Percentiles rank a stretch among this genome's conserved stretches.
These are phyloP conservation scores for Heritiera littoralis DNA, from an alignment of 345 rosid genomes.

Conservation along the genomic window DNA sequence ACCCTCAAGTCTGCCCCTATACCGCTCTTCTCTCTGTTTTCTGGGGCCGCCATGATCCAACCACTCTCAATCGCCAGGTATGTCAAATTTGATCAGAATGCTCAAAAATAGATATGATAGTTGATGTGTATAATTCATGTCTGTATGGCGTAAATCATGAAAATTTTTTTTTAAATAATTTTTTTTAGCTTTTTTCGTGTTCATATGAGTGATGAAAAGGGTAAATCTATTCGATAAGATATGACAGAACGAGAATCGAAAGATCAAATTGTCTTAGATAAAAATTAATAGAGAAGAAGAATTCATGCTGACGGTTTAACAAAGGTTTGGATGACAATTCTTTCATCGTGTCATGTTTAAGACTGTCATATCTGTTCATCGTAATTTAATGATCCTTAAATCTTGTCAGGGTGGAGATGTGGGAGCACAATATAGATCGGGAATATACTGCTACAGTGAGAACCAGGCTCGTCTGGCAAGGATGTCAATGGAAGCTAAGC, in stretches of 20 bases:
- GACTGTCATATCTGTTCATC: not conserved
- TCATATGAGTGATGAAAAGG: too few species aligned
- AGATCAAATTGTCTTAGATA: too few species aligned
- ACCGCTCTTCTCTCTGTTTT: slow-evolving; percentile 60
- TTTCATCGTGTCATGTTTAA: too few species aligned
- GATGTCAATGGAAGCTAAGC: slow-evolving; percentile 59
- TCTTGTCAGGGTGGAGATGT: slow-evolving; percentile 63
- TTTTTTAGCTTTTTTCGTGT: too few species aligned
- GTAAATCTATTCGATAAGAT: too few species aligned
- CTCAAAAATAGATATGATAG: not conserved
- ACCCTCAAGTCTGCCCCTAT: slow-evolving; percentile 60
- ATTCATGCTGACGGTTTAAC: too few species aligned
- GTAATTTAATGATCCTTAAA: not conserved
- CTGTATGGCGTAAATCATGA: too few species aligned
- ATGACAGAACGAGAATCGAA: too few species aligned
- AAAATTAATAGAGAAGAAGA: too few species aligned
- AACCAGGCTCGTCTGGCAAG: slow-evolving; percentile 79
- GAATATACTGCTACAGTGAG: slow-evolving; percentile 73
- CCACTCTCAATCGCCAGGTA: slow-evolving; percentile 84
- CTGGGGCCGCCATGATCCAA: slow-evolving; percentile 85
- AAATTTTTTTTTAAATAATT: too few species aligned
- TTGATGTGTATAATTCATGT: too few species aligned
- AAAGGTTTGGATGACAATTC: too few species aligned
- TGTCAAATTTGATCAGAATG: not conserved
- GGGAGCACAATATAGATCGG: slow-evolving; percentile 85